phyloP scores from a whole-genome alignment of 2,329 filamentous ascomycete genomes.

The Tolypocladium album region DNA sequence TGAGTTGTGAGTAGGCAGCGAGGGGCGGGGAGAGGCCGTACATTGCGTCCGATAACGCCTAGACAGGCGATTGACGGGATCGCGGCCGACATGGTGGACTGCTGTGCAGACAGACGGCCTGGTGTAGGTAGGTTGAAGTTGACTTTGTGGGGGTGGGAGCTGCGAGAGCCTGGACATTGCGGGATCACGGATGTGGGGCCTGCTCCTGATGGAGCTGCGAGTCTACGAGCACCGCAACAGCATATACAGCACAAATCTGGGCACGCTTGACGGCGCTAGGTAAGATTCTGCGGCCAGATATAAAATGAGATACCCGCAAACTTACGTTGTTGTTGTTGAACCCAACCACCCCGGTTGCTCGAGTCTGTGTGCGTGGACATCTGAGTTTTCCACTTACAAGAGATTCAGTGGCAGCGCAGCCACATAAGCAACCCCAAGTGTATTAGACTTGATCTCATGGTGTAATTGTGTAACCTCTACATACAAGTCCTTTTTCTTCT shows the following conservation, averaged over 20 bases:
- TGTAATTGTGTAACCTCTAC: too few relatives aligned
- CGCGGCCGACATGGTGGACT: slow-evolving; percentile 40
- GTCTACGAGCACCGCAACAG: neutral
- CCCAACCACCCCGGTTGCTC: neutral
- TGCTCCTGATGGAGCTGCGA: neutral
- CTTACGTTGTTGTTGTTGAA: neutral
- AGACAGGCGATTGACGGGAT: slow-evolving; percentile 84
- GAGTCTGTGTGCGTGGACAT: too few relatives aligned
- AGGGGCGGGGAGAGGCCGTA: slow-evolving; percentile 24
- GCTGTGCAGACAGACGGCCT: neutral
- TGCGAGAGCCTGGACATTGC: neutral
- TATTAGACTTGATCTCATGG: too few relatives aligned
- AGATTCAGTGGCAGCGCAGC: too few relatives aligned
- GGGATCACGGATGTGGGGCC: neutral
- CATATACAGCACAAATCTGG: too few relatives aligned
- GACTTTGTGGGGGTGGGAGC: neutral
- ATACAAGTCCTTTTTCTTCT: too few relatives aligned
- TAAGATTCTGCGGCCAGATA: too few relatives aligned
- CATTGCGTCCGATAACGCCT: slow-evolving; percentile 87
- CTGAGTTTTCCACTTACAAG: too few relatives aligned
- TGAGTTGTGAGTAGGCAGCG: neutral
- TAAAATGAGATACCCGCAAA: too few relatives aligned
- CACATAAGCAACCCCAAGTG: too few relatives aligned
- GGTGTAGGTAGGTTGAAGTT: neutral
- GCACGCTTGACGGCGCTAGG: neutral